Evolutionary conservation across 768 basidiomycete species (phyloP).

Genomic region (Rhizopogon vinicolor): DNA sequence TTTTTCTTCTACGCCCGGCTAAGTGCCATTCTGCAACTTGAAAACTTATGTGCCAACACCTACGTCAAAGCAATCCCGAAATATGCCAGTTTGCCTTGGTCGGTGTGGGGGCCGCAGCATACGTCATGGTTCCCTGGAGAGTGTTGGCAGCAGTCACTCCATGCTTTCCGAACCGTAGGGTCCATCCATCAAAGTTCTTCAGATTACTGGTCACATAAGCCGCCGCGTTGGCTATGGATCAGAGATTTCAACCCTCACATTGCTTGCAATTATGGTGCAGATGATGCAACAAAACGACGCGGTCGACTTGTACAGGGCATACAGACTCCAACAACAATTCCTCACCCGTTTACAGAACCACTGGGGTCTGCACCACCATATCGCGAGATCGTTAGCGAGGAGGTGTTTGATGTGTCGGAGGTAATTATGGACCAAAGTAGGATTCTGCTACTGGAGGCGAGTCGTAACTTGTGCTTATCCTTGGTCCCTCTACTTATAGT

Average conservation of each 20-base stretch:
- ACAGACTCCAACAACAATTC: conserved; percentile 15
- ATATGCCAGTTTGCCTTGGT: conserved; percentile 34
- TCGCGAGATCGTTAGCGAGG: no score
- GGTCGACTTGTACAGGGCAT: conserved; percentile 19
- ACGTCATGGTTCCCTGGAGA: conserved; percentile 48
- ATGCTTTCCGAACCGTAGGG: conserved; percentile 41
- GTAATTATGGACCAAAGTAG: conserved; percentile 37
- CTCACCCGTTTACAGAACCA: conserved; percentile 32
- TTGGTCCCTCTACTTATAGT: background rate
- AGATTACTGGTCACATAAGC: no score
- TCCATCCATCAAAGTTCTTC: no score
- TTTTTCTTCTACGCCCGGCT: conserved; percentile 44
- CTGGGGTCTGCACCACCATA: no score
- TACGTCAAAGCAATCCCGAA: no score
- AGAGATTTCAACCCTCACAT: conserved; percentile 34
- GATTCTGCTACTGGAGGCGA: conserved; percentile 44
- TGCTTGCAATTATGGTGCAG: background rate
- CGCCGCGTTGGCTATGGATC: conserved; percentile 20
- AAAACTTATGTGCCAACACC: background rate
- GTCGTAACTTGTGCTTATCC: background rate
- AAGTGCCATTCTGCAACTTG: conserved; percentile 31
- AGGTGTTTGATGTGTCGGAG: no score
- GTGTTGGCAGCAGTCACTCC: conserved; percentile 33
- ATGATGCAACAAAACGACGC: conserved; percentile 9
- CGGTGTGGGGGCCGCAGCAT: conserved; percentile 45